Evolutionary conservation across 75 land plant genomes (phyloP), one percentile per base, ranked within the genome.

Genomic region (Pinus taeda): DNA sequence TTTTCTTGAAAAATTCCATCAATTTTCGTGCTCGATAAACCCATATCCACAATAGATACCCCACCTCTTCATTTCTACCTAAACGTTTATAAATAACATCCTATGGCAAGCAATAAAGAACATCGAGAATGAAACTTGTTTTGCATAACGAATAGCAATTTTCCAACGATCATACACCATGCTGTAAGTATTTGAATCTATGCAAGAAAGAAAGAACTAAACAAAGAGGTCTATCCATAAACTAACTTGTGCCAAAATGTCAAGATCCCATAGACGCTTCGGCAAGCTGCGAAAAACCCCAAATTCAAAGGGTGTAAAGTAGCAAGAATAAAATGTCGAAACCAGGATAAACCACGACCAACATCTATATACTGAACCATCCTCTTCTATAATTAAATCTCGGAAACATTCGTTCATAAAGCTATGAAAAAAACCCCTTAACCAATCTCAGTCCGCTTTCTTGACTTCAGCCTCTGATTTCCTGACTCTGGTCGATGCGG

Each of bases 41-140:
- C 37, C 97, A 85, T 33, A 94, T 88, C 97, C 95, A 94, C 57
- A 94, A 67, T 7, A 94, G 80, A 64, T 83, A 94, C 66, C 97
- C 81, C 39, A 94, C 71, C 11, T 26, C 67, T 71, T 87, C 88
- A 6, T 30, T 71, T 15, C 82, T 76, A 55, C 88, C 85, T 37
- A 79, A 58, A 30, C 6, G 7, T 45, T 89, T 93, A 74, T 93
- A 93, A 13, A 93, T 79, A 20, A 59, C 6, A 75, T 93, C 94
- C 96, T 94, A 93, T 17, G 96, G 96, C 49, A 91, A 42, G 74
- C 94, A 93, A 39, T 81, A 84, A 4, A 93, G 84, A 12, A 91
- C 59, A 77, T 93, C 94, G n/a, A 80, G 21, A 11, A 86, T 11
- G 75, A 93, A 87, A 76, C 74, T 74, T 15, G 90, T 82, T 78